A percentile compares a stretch with the other conserved stretches of the same genome.
phyloP scores from a whole-genome alignment of 2,329 filamentous ascomycete species.

The Knoxdaviesia proteae region DNA sequence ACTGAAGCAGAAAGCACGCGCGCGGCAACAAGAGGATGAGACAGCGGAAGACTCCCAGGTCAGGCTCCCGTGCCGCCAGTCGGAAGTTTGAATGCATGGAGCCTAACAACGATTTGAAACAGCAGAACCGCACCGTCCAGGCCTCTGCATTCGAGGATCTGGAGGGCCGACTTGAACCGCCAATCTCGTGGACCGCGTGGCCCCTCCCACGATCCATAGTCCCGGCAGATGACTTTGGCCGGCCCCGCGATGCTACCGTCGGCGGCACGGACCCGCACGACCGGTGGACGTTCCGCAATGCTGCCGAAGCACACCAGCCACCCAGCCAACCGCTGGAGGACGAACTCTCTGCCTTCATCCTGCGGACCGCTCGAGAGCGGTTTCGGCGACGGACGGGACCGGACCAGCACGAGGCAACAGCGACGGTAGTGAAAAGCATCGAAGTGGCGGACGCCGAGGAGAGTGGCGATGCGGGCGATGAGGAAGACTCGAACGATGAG shows the following conservation, averaged over 20 bases:
- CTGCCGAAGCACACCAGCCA: neutral
- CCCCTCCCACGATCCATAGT: constrained; percentile 44
- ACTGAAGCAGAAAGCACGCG: constrained; percentile 24
- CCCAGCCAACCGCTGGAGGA: neutral
- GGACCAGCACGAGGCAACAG: neutral
- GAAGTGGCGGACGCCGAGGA: neutral
- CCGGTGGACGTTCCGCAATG: neutral
- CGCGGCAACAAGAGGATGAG: constrained; percentile 7
- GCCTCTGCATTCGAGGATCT: too few species aligned
- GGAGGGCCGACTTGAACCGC: too few species aligned
- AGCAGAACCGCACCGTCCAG: too few species aligned
- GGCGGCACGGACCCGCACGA: neutral
- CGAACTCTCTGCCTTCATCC: constrained; percentile 1
- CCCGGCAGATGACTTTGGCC: constrained; percentile 16
- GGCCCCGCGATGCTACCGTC: neutral
- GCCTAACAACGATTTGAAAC: too few species aligned
- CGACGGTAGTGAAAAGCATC: neutral
- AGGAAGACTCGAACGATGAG: neutral
- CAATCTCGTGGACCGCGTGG: constrained; percentile 58
- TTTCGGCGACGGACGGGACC: neutral
- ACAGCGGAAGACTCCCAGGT: constrained; percentile 7
- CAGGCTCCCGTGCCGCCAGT: too few species aligned
- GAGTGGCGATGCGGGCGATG: neutral
- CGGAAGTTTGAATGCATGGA: too few species aligned
- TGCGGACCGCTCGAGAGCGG: constrained; percentile 1